These are phyloP conservation scores for Fraxinus velutina DNA, from an alignment of 305 asterid genomes.

Conservation along the genomic window DNA sequence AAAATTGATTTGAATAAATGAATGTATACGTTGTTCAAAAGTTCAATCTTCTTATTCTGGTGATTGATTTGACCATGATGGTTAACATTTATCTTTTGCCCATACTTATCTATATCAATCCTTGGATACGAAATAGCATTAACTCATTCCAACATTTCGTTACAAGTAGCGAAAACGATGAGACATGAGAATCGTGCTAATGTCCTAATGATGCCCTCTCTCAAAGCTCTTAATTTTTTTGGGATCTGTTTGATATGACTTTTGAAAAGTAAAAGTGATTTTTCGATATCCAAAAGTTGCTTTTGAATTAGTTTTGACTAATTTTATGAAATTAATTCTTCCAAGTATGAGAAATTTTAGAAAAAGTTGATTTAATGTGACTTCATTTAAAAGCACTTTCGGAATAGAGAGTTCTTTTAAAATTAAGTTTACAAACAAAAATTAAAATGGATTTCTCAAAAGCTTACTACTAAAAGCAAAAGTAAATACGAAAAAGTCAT, in stretches of 20 bases:
- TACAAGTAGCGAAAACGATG: neutral
- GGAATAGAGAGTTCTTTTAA: no score
- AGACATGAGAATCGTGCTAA: neutral
- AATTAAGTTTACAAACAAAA: neutral
- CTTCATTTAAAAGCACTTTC: no score
- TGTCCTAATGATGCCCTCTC: neutral
- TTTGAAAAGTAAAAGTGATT: no score
- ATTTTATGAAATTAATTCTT: no score
- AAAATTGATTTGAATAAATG: neutral
- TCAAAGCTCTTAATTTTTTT: neutral
- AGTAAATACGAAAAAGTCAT: neutral
- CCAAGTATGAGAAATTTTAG: neutral
- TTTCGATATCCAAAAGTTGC: neutral
- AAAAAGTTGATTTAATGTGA: neutral
- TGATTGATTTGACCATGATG: neutral
- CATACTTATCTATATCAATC: neutral
- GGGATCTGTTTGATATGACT: no score
- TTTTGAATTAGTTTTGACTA: neutral
- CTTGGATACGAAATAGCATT: neutral
- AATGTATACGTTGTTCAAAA: no score
- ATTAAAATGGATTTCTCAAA: no score
- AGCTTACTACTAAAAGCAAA: neutral
- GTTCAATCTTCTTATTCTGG: neutral
- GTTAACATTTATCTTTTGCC: neutral
- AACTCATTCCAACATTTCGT: neutral